Evolutionary conservation across 495 filamentous ascomycete genomes (phyloP), one percentile per base, ranked within the genome.

Genomic region (Niebla homalea): DNA sequence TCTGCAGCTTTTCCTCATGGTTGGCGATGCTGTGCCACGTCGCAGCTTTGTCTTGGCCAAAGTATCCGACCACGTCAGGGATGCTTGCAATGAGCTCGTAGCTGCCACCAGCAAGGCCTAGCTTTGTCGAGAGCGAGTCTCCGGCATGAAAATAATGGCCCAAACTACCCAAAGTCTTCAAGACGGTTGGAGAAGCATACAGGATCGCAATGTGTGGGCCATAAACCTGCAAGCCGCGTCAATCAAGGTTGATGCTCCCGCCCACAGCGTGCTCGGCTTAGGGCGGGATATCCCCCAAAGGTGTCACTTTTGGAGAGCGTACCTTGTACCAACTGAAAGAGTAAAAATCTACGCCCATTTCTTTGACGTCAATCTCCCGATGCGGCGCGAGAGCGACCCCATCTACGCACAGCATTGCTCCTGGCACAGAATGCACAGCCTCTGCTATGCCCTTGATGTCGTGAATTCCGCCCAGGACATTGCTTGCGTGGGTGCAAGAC

Each of bases 321-420:
- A 73, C 70, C 62, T 87, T 85, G 64, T 86, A 85, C 68, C 84
- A 88, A 2, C 72, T 78, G 55, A 86, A 81, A n/a, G 75, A 69
- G 59, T 87, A 88, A 58, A 86, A 76, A 57, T 87, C 84, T 0
- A 83, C 82, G 0, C 72, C 82, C 4, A 87, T 66, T 1, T 58
- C 76, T 47, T 65, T 66, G 15, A 87, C 79, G 59, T 89, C 80
- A 23, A 87, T 65, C 25, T 62, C 64, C 25, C 84, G 66, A 55
- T 89, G 85, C 3, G 84, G 83, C 14, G 83, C 83, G 52, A 76
- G 79, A 23, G 80, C 79, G 0, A 87, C 84, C 1, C 73, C 84
- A 63, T 87, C 75, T 1, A 78, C 75, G 46, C 65, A 67, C 3
- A 73, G 59, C 22, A 72, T 54, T 11, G 75, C 73, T 43, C 71